Base-by-base conservation (phyloP, 495 filamentous ascomycete species). In the Bombardia bombarda region DNA sequence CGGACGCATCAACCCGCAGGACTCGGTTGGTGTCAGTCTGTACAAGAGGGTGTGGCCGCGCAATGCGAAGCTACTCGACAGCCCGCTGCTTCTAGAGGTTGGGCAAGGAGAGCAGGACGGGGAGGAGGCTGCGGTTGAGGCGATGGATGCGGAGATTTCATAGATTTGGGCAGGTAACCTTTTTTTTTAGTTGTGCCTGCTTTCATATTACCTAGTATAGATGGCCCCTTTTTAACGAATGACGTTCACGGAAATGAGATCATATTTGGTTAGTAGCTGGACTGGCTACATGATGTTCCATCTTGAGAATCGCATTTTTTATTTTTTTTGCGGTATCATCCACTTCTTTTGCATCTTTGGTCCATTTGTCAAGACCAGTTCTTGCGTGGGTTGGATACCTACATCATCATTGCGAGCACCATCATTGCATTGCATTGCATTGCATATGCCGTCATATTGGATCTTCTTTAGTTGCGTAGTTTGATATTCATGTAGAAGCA, bases 21-120 rank as follows among this genome's bases (percentile, higher is more conserved):
- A 98, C 61, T 78, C 87, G 4, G 79, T 98, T 30, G 93, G 86
- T 26, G 84, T 97, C 48, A 90, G 84, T 72, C 57, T 96, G 60
- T 95, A 93, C 63, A 96, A 96, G 79, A 70, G 90, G 33, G 83
- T 95, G 32, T 96, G 86, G 79, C 90, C 90, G 14, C 74, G 86
- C 41, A 72, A 65, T 48, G 78, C 89, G 7, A 66, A 57, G 49
- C 59, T 73, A 38, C 74, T 84, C 55, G 53, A 51, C 0, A 62
- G 61, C 7, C 33, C 51, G 9, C 50, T 74, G 23, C 36, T 70
- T 19, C 55, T 47, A 2, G 60, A 43, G 12, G 7, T 36, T 5
- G 47, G 4, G n/a, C 16, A 13, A 17, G 37, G 19, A n/a, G 24
- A 41, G 20, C 43, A 41, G 14, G 46, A 37, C 37, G 37, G 10